These are phyloP conservation scores for Xylaria sp. DNA, from an alignment of 2,329 filamentous ascomycete genomes.

Conservation along the genomic window DNA sequence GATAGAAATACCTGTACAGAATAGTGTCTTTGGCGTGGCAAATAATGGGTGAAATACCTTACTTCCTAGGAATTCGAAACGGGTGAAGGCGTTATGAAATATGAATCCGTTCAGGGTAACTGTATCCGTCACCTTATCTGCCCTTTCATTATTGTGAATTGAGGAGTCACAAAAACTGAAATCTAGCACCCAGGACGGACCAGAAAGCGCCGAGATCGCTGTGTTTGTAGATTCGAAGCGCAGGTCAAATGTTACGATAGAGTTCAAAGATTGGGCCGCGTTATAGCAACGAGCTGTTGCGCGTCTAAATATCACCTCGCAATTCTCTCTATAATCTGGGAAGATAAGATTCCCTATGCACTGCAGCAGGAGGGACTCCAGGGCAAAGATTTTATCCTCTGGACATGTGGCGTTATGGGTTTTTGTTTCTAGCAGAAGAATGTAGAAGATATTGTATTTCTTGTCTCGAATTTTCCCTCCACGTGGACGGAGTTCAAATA, in stretches of 20 bases:
- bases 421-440: not conserved
- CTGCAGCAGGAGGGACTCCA: conserved; percentile 6
- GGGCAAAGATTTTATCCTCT: conserved; percentile 11
- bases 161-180: not conserved
- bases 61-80: not conserved
- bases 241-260: not conserved
- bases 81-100: not conserved
- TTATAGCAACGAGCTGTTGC: conserved; percentile 7
- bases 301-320: not conserved
- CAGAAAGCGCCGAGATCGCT: not conserved
- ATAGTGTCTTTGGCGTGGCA: not conserved
- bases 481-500: no score
- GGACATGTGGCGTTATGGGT: not conserved
- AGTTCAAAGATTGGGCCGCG: not conserved
- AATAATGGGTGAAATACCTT: not conserved
- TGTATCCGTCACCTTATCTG: not conserved
- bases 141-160: not conserved
- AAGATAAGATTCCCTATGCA: not conserved
- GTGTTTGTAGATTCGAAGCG: not conserved
- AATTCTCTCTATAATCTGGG: not conserved
- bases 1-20: not conserved
- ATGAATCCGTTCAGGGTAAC: not conserved
- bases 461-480: no score
- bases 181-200: conserved; percentile 10
- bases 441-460: not conserved